Evolutionary conservation across 2,329 filamentous ascomycete species (phyloP), one percentile per base, ranked within the genome.

Genomic region (Colletotrichum coccodes): DNA sequence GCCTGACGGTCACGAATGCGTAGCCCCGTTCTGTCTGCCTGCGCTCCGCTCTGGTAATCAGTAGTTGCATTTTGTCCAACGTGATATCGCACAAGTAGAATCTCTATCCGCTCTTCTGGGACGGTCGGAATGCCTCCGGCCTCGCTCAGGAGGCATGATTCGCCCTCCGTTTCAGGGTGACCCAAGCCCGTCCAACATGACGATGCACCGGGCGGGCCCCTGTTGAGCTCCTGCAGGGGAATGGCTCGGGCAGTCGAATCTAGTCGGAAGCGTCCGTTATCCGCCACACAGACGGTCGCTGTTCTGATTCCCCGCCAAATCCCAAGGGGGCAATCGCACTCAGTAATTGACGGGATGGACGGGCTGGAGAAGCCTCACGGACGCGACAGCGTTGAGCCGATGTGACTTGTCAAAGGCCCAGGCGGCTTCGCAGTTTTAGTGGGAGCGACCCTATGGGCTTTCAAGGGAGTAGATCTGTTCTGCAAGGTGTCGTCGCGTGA

Each of bases 101-200:
- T 40, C 58, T 28, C 16, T 30, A 64, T 64, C 60, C 65, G 53
- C 46, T 21, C 46, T 26, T 47, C 53, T 64, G 60, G 53, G 60
- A 58, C 30, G 38, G 14, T n/a, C 60, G 60, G 65, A 64, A n/a
- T 14, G 3, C 14, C 26, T 59, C 65, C 60, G 30, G 23, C 4
- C 12, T 32, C 4, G 21, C 21, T 28, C 4, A 14, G 12, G 4
- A 6, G 23, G 9, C 32, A 26, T 47, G 38, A 58, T 64, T 68
- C 26, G 54, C 14, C n/a, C 26, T 34, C 18, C 28, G 28, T 34
- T 58, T 46, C 28, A 34, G 50, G 26, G 28, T 28, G 36, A 44
- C n/a, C 32, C 50, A 54, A 57, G 6, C 16, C 30, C n/a, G 42
- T 47, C 28, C 12, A 49, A 32, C 56, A 53, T 53, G 21, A 42